These are phyloP conservation scores for Leptographium radiaticola DNA, from an alignment of 2,329 filamentous ascomycete genomes.

Conservation along the genomic window DNA sequence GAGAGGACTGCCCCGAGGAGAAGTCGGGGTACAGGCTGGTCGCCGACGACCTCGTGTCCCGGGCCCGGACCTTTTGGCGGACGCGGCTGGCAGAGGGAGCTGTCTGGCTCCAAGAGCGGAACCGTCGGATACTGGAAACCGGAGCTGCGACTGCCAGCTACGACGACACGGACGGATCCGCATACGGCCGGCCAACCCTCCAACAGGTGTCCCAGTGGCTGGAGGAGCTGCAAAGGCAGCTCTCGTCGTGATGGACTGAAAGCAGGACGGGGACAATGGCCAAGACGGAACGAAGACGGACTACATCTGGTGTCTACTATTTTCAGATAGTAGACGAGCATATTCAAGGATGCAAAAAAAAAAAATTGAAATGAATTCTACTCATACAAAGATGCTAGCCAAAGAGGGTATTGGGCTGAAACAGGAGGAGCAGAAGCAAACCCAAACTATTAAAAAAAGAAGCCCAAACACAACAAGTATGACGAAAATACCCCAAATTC, in stretches of 20 bases:
- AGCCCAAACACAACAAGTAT: not conserved
- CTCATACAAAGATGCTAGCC: not conserved
- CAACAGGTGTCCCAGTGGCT: not conserved
- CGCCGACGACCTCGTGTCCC: not conserved
- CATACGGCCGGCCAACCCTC: constrained; percentile 1
- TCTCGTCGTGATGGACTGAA: not conserved
- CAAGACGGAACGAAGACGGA: not conserved
- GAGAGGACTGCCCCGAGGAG: not conserved
- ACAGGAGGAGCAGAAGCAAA: not conserved
- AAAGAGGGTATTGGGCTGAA: not conserved
- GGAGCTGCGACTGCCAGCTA: not conserved
- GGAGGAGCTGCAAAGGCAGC: not conserved
- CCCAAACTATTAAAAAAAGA: not conserved
- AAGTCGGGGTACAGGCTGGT: not conserved
- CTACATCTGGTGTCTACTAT: not conserved
- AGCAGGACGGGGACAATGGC: not conserved
- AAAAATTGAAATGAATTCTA: not conserved
- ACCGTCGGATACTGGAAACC: not conserved
- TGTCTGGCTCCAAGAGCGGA: constrained; percentile 2
- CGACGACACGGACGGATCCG: not conserved
- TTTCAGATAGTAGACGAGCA: no score
- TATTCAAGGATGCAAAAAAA: not conserved
- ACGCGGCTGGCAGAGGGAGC: not conserved
- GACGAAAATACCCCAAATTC: not conserved
- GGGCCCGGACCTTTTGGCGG: constrained; percentile 3